Evolutionary conservation across 2,329 filamentous ascomycete species (phyloP).

Genomic region (Alternaria sp.): DNA sequence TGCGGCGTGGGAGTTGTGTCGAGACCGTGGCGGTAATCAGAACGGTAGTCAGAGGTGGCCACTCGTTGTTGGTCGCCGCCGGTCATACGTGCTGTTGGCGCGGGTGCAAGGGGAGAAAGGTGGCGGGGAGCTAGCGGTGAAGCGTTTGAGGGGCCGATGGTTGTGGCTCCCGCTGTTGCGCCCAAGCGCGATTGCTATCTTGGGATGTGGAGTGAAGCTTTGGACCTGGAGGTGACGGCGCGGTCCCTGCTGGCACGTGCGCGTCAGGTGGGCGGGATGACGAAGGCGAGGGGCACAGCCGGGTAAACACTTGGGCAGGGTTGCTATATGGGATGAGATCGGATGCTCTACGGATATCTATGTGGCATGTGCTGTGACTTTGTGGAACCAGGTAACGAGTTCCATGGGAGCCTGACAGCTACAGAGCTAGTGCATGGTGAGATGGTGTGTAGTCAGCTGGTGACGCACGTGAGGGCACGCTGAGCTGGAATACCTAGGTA

Average conservation of each 20-base stretch:
- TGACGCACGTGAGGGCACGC: neutral
- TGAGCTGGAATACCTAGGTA: neutral
- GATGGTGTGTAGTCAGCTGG: neutral
- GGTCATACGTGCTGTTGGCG: constrained; percentile 15
- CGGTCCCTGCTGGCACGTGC: constrained; percentile 25
- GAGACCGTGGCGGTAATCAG: constrained; percentile 9
- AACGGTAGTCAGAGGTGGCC: constrained; percentile 12
- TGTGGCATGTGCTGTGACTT: neutral
- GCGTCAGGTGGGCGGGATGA: constrained; percentile 13
- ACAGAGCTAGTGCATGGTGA: neutral
- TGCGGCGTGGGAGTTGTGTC: constrained; percentile 5
- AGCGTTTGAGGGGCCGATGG: neutral
- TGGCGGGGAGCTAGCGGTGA: constrained; percentile 2
- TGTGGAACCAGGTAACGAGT: neutral
- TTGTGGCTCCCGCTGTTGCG: constrained; percentile 14
- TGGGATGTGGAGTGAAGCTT: constrained; percentile 12
- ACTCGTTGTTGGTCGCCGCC: constrained; percentile 14
- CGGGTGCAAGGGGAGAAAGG: constrained; percentile 1
- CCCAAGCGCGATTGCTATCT: constrained; percentile 12
- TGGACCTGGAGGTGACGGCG: constrained; percentile 19
- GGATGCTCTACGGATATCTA: neutral
- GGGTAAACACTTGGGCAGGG: neutral
- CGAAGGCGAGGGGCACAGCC: constrained; percentile 3
- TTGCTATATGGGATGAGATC: neutral
- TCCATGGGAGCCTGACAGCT: neutral